These are phyloP conservation scores for Didymella pinodella DNA, from an alignment of 2,329 filamentous ascomycete genomes.

Conservation along the genomic window DNA sequence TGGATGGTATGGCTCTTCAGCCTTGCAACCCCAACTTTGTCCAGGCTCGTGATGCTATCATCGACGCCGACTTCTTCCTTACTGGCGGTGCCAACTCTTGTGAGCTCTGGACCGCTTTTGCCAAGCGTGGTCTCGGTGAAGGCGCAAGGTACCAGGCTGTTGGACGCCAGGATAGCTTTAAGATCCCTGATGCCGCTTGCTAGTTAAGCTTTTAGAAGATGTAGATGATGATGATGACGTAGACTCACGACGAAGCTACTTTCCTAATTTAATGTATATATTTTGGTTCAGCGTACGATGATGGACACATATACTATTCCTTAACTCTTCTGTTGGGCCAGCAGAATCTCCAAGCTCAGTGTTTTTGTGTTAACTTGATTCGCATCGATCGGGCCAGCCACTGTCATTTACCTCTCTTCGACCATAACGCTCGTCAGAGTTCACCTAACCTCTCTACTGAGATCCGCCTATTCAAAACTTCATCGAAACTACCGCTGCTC, in stretches of 20 bases:
- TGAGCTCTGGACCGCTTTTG: conserved; percentile 63
- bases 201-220: neutral
- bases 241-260: conserved; percentile 12
- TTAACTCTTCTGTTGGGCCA: too few species aligned
- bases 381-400: too few species aligned
- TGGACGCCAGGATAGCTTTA: conserved; percentile 34
- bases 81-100: conserved; percentile 62
- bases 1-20: conserved; percentile 63
- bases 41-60: conserved; percentile 62
- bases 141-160: conserved; percentile 34
- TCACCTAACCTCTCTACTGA: too few species aligned
- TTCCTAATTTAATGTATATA: conserved; percentile 19
- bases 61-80: conserved; percentile 63
- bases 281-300: neutral
- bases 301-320: too few species aligned
- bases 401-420: too few species aligned
- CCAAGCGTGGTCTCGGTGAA: conserved; percentile 63
- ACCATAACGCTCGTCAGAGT: too few species aligned
- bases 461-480: too few species aligned
- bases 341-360: too few species aligned
- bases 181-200: conserved; percentile 33
- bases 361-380: too few species aligned
- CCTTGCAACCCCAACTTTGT: conserved; percentile 65
- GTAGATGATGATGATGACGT: neutral
- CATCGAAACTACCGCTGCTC: too few species aligned